These are phyloP conservation scores for Rhodotorula kratochvilovae DNA, from an alignment of 768 basidiomycete species.

Conservation along the genomic window DNA sequence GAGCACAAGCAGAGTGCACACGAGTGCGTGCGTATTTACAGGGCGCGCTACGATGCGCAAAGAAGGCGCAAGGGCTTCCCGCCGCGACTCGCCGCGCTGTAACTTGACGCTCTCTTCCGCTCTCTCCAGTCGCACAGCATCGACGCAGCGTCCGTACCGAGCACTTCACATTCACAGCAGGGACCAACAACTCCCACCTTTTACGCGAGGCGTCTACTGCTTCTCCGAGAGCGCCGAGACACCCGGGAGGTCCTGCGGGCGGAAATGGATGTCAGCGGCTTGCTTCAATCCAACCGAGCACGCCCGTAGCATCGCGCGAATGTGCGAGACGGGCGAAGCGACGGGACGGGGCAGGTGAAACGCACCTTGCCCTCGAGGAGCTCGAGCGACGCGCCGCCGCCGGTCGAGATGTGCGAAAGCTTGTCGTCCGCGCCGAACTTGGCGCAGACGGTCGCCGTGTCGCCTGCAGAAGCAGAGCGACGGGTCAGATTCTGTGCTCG, in stretches of 20 bases:
- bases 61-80: too few relatives aligned
- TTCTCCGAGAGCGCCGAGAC: slow-evolving; percentile 87
- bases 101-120: too few relatives aligned
- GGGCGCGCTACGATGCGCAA: too few relatives aligned
- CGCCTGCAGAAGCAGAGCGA: slow-evolving; percentile 52
- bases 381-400: slow-evolving; percentile 77
- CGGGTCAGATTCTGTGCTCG: too few relatives aligned
- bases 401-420: slow-evolving; percentile 93
- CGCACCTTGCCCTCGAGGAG: slow-evolving; percentile 92
- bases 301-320: neutral
- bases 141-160: too few relatives aligned
- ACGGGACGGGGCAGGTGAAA: neutral
- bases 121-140: too few relatives aligned
- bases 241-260: slow-evolving; percentile 61
- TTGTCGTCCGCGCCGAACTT: slow-evolving; percentile 76
- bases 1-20: too few relatives aligned
- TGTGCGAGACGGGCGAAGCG: neutral
- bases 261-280: neutral
- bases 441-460: slow-evolving; percentile 94
- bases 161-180: too few relatives aligned
- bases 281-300: neutral
- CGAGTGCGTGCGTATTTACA: too few relatives aligned
- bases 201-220: slow-evolving; percentile 42
- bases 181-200: too few relatives aligned
- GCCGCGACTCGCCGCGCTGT: too few relatives aligned